phyloP scores from a whole-genome alignment of 2,329 filamentous ascomycete species.

The Celoporthe dispersa region DNA sequence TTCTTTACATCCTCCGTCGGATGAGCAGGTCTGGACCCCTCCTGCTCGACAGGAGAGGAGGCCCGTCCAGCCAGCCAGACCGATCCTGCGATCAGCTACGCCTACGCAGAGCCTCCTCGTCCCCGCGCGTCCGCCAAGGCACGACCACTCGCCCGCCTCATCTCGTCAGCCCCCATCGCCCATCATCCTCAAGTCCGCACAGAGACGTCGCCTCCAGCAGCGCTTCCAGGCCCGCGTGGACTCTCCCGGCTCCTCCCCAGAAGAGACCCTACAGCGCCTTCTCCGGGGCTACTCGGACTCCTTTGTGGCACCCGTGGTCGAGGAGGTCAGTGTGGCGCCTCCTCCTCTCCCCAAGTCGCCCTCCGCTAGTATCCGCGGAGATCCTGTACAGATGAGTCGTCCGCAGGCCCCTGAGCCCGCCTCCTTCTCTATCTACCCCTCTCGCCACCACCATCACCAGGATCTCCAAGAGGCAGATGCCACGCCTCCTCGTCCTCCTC shows the following conservation, averaged over 20 bases:
- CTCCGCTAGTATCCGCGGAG: not conserved
- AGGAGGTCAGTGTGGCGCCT: not conserved
- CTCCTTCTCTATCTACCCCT: constrained; percentile 2
- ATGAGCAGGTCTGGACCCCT: not conserved
- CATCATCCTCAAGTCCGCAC: not conserved
- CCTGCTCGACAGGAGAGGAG: not conserved
- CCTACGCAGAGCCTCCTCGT: not conserved
- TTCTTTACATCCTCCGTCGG: not conserved
- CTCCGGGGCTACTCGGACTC: constrained; percentile 8
- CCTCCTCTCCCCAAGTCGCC: not conserved
- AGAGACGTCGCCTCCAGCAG: constrained; percentile 3
- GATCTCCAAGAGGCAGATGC: not conserved
- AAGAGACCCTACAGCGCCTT: constrained; percentile 9
- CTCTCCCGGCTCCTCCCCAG: constrained; percentile 7
- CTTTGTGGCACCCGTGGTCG: not conserved
- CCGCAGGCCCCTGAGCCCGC: constrained; percentile 7
- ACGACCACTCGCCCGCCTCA: not conserved
- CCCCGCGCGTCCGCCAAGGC: not conserved
- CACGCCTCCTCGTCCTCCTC: not conserved
- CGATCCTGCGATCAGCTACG: not conserved
- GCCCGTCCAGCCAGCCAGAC: not conserved
- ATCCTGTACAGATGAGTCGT: not conserved
- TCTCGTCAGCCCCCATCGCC: constrained; percentile 3
- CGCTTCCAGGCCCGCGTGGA: constrained; percentile 10
- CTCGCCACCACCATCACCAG: not conserved